Percentiles rank a stretch among this genome's conserved stretches.
These are phyloP conservation scores for Botrytis fabae DNA, from an alignment of 2,329 filamentous ascomycete genomes.

Conservation along the genomic window DNA sequence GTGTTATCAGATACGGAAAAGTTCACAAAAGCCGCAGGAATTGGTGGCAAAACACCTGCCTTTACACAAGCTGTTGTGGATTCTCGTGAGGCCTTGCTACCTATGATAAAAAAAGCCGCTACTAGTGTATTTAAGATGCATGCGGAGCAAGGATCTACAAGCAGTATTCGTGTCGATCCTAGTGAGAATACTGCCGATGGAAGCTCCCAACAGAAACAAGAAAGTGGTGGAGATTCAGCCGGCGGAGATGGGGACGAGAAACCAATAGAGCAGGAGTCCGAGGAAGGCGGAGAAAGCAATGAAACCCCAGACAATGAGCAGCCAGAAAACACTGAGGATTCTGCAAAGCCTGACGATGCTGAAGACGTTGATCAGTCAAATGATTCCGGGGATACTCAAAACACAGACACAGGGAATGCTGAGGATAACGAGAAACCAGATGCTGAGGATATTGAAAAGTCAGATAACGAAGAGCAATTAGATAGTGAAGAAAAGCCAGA, in stretches of 20 bases:
- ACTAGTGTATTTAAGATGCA: neutral
- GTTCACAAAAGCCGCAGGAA: conserved; percentile 1
- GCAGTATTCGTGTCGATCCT: conserved; percentile 1
- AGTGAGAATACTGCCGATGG: neutral
- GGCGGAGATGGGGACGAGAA: neutral
- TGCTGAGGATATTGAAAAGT: too few species aligned
- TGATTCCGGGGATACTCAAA: too few species aligned
- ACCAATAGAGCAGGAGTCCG: too few species aligned
- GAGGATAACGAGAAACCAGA: too few species aligned
- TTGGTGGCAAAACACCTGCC: conserved; percentile 2
- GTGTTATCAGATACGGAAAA: neutral
- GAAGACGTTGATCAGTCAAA: too few species aligned
- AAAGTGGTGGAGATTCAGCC: neutral
- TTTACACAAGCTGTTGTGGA: conserved; percentile 7
- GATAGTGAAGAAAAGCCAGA: too few species aligned
- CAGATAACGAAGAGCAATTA: too few species aligned
- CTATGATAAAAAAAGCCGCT: neutral
- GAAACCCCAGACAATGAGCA: too few species aligned
- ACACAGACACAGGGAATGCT: too few species aligned
- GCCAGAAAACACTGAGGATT: too few species aligned
- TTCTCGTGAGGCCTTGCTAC: neutral
- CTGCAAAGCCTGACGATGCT: too few species aligned
- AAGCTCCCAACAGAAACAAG: neutral
- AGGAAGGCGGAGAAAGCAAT: too few species aligned
- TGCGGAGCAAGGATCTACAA: neutral